These are phyloP conservation scores for Daedalea quercina DNA, from an alignment of 768 basidiomycete species.

Conservation along the genomic window DNA sequence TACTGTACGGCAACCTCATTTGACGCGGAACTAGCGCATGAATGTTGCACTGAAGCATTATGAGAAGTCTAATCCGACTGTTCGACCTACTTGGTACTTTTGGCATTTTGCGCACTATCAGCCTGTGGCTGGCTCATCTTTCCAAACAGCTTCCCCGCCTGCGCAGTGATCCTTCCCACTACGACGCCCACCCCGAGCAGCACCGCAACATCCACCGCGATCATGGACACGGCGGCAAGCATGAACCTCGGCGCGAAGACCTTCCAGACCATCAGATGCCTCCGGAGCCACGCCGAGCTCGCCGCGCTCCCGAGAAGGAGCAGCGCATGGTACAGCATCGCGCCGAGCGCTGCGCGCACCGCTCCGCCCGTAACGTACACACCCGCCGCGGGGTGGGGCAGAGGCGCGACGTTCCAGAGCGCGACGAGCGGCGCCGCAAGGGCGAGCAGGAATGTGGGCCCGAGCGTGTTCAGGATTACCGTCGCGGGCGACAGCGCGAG, in stretches of 20 bases:
- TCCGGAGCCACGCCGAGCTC: conserved; percentile 65
- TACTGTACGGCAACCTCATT: too few relatives aligned
- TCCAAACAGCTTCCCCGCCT: conserved; percentile 21
- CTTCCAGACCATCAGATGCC: conserved; percentile 99
- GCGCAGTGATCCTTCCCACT: conserved; percentile 33
- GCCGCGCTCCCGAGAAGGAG: conserved; percentile 65
- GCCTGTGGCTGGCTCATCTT: conserved; percentile 2
- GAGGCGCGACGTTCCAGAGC: conserved; percentile 79
- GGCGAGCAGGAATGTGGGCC: conserved; percentile 60
- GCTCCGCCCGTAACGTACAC: conserved; percentile 32
- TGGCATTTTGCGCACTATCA: background rate
- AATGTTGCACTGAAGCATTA: too few relatives aligned
- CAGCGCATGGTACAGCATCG: conserved; percentile 63
- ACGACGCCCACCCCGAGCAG: conserved; percentile 59
- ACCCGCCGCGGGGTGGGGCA: conserved; percentile 24
- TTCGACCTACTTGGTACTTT: background rate
- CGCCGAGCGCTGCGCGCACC: conserved; percentile 49
- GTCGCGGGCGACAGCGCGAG: conserved; percentile 74
- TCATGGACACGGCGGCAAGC: conserved; percentile 56
- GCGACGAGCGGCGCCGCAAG: conserved; percentile 66
- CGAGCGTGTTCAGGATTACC: conserved; percentile 72
- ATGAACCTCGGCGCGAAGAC: conserved; percentile 96
- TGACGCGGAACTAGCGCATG: too few relatives aligned
- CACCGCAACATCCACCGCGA: conserved; percentile 66
- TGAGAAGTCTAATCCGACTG: too few relatives aligned